Percentiles rank a stretch among this genome's conserved stretches.
Conservation (phyloP, 257 asterid genomes). For the Lycium barbarum region DNA sequence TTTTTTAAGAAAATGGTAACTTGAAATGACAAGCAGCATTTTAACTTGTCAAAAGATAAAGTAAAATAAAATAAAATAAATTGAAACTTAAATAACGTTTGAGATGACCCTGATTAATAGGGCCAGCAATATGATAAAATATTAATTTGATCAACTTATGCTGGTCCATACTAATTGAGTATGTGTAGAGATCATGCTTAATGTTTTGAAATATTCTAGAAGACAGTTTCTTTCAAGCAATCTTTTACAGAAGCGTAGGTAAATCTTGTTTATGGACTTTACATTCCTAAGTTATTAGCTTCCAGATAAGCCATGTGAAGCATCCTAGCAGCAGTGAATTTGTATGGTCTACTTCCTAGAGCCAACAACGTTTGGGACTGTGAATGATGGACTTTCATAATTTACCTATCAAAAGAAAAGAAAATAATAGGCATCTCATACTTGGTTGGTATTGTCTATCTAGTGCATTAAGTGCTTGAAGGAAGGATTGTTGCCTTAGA, state of each 20-base stretch:
- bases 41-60: slow-evolving; percentile 22
- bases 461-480: too few relatives aligned
- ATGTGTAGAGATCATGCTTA: slow-evolving; percentile 1
- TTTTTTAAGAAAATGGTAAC: too few relatives aligned
- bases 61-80: background rate
- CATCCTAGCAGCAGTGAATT: too few relatives aligned
- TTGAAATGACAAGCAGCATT: background rate
- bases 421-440: too few relatives aligned
- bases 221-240: background rate
- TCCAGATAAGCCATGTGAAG: too few relatives aligned
- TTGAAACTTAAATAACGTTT: background rate
- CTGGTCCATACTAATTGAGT: background rate
- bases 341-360: too few relatives aligned
- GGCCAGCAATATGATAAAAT: background rate
- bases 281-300: background rate
- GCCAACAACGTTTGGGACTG: too few relatives aligned
- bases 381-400: too few relatives aligned
- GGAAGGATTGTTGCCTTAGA: too few relatives aligned
- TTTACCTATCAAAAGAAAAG: too few relatives aligned
- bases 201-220: background rate
- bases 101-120: background rate
- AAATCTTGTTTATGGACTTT: background rate
- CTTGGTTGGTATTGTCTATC: too few relatives aligned
- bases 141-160: background rate
- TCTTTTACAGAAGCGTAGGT: slow-evolving; percentile 3